Percentiles rank a stretch among this genome's conserved stretches.
These are phyloP conservation scores for Sinapis alba DNA, from an alignment of 441 rosid species.

Conservation along the genomic window DNA sequence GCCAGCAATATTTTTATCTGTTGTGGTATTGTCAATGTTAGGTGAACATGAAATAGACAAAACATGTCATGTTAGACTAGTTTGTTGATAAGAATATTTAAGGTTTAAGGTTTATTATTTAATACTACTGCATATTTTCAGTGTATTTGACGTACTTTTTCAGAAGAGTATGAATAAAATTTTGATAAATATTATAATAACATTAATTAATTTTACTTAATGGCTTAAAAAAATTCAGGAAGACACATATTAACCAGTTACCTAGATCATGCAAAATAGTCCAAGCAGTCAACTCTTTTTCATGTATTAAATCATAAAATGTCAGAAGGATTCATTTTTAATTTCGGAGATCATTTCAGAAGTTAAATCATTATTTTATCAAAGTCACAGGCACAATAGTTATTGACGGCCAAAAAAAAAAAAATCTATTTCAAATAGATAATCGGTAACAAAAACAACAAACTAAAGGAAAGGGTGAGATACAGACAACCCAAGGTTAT, in stretches of 20 bases:
- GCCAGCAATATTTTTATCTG: background rate
- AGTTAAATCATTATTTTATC: background rate
- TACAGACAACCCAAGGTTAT: slow-evolving; percentile 35
- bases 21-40: background rate
- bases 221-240: background rate
- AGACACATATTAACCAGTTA: background rate
- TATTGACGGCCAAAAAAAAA: background rate
- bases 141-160: background rate
- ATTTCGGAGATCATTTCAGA: background rate
- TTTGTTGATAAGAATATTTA: background rate
- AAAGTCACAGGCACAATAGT: background rate
- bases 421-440: background rate
- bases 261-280: background rate
- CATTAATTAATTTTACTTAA: background rate
- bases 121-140: background rate
- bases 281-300: background rate
- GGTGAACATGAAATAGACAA: slow-evolving; percentile 6
- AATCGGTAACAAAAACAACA: background rate
- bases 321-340: background rate
- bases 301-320: background rate
- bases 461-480: slow-evolving; percentile 14
- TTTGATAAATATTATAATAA: background rate
- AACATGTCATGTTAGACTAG: background rate
- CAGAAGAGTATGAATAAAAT: background rate
- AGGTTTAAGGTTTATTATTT: background rate